These are phyloP conservation scores for Hortaea werneckii DNA, from an alignment of 2,329 filamentous ascomycete genomes.

Conservation along the genomic window DNA sequence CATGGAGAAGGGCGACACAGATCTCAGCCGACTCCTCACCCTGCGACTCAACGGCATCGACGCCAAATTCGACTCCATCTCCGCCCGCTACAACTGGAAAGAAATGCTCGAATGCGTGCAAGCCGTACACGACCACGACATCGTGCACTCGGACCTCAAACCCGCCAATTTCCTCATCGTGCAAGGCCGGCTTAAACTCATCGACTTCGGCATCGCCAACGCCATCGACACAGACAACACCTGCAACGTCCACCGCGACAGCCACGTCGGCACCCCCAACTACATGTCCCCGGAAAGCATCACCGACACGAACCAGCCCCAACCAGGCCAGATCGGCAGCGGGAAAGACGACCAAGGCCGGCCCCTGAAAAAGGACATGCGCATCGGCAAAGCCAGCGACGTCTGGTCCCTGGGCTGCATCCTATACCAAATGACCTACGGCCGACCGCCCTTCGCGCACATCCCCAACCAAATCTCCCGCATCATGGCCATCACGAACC, in stretches of 20 bases:
- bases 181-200: conserved; percentile 81
- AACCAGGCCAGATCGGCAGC: conserved; percentile 24
- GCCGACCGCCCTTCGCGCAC: conserved; percentile 88
- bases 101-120: conserved; percentile 96
- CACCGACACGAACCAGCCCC: conserved; percentile 65
- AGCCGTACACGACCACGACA: conserved; percentile 78
- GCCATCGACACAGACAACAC: conserved; percentile 93
- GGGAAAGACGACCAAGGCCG: conserved; percentile 32
- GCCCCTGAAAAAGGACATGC: conserved; percentile 66
- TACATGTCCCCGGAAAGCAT: conserved; percentile 98
- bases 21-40: conserved; percentile 77
- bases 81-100: conserved; percentile 97
- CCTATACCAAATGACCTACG: conserved; percentile 95
- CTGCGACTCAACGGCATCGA: conserved; percentile 58
- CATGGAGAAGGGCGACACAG: conserved; percentile 95
- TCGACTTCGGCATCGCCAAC: conserved; percentile 97
- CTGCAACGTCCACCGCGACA: conserved; percentile 92
- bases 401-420: conserved; percentile 96
- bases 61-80: conserved; percentile 72
- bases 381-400: conserved; percentile 89
- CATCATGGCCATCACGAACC: conserved; percentile 79
- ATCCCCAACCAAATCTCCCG: conserved; percentile 78
- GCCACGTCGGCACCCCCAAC: conserved; percentile 89
- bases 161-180: conserved; percentile 95
- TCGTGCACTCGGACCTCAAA: conserved; percentile 95